A percentile compares a stretch with the other conserved stretches of the same genome.
phyloP scores from a whole-genome alignment of 257 asterid species.

The Gardenia jasminoides region DNA sequence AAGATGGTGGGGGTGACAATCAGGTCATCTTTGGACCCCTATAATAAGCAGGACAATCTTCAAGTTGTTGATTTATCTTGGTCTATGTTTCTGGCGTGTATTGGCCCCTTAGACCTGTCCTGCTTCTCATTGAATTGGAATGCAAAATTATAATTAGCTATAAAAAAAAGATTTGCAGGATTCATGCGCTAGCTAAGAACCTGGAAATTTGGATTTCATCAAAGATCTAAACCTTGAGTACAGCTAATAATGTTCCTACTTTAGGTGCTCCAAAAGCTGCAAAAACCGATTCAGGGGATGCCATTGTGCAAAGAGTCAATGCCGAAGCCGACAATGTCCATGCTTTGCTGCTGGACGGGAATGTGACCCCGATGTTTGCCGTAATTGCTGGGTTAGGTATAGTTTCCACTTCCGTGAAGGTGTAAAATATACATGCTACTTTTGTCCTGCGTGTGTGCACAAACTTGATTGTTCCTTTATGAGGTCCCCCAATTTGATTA shows the following conservation, averaged over 20 bases:
- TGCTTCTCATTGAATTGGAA: neutral
- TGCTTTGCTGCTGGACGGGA: constrained; percentile 99
- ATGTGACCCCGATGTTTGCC: constrained; percentile 99
- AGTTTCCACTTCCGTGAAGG: neutral
- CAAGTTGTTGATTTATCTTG: neutral
- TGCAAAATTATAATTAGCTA: neutral
- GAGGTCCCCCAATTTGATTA: neutral
- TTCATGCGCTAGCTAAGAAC: neutral
- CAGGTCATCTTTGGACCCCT: neutral
- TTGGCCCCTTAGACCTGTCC: neutral
- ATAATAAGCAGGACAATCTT: neutral
- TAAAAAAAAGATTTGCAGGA: neutral
- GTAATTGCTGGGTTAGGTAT: constrained; percentile 98
- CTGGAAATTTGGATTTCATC: neutral
- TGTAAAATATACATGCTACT: neutral
- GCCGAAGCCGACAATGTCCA: constrained; percentile 98
- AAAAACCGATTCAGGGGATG: constrained; percentile 98
- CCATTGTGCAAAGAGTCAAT: constrained; percentile 98
- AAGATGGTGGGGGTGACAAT: neutral
- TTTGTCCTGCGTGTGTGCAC: neutral
- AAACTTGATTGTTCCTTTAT: neutral
- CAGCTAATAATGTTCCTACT: constrained; percentile 10
- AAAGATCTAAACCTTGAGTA: neutral
- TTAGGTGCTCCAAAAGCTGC: constrained; percentile 93
- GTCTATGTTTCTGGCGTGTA: neutral